Evolutionary conservation across 306 rosid genomes (phyloP).

Genomic region (Prunus dulcis): DNA sequence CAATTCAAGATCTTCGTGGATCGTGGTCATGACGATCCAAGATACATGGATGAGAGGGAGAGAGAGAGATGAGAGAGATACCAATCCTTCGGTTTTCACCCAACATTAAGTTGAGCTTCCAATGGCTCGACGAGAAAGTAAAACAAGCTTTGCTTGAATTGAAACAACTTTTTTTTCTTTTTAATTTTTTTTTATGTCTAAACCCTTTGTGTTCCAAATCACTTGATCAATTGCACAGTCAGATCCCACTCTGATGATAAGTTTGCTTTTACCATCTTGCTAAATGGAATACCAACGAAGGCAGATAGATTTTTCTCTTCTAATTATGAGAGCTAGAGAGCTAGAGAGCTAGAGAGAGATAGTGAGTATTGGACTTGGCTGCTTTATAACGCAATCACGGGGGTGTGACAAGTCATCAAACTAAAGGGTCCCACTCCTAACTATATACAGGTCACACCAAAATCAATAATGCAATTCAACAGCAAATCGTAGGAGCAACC

Average conservation of each 20-base stretch:
- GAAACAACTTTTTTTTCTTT: not conserved
- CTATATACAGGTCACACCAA: slow-evolving; percentile 18
- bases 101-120: not conserved
- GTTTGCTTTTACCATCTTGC: slow-evolving; percentile 44
- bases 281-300: slow-evolving; percentile 50
- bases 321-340: slow-evolving; percentile 37
- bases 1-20: too few relatives aligned
- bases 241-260: slow-evolving; percentile 60
- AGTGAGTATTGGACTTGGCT: slow-evolving; percentile 28
- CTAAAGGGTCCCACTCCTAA: slow-evolving; percentile 35
- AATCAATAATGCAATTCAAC: slow-evolving; percentile 13
- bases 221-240: slow-evolving; percentile 61
- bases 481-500: not conserved
- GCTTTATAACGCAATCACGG: slow-evolving; percentile 54
- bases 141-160: slow-evolving; percentile 33
- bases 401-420: slow-evolving; percentile 62
- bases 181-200: too few relatives aligned
- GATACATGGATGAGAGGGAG: too few relatives aligned
- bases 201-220: not conserved
- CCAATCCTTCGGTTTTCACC: too few relatives aligned
- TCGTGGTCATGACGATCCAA: too few relatives aligned
- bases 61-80: too few relatives aligned
- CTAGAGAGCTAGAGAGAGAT: not conserved
- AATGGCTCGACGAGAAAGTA: slow-evolving; percentile 41
- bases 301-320: slow-evolving; percentile 36